These are phyloP conservation scores for Venturia asperata DNA, from an alignment of 2,329 filamentous ascomycete species.

Conservation along the genomic window DNA sequence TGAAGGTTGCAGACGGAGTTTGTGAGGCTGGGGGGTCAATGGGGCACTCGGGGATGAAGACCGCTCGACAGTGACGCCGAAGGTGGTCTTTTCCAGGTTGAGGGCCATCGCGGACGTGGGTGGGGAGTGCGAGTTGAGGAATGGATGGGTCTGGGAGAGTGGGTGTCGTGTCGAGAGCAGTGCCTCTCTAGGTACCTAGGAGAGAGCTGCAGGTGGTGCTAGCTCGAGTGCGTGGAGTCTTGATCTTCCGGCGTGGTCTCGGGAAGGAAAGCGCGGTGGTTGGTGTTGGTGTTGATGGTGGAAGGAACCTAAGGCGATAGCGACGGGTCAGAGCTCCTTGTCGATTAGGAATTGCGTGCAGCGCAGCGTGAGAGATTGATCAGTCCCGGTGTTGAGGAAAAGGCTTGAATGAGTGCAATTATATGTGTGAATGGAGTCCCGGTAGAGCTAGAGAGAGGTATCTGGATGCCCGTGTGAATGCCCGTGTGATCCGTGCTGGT, in stretches of 20 bases:
- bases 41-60: slow-evolving; percentile 23
- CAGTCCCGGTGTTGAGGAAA: not conserved
- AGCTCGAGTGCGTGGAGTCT: not conserved
- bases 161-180: not conserved
- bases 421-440: too few relatives aligned
- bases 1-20: slow-evolving; percentile 30
- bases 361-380: not conserved
- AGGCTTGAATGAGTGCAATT: not conserved
- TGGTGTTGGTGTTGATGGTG: not conserved
- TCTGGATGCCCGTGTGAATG: too few relatives aligned
- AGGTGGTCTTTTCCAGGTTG: slow-evolving; percentile 30
- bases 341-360: not conserved
- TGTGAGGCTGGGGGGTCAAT: slow-evolving; percentile 20
- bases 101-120: slow-evolving; percentile 5
- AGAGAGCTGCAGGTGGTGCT: not conserved
- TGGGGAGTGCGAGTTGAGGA: not conserved
- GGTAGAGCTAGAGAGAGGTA: too few relatives aligned
- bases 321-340: not conserved
- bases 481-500: not conserved
- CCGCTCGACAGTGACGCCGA: slow-evolving; percentile 37
- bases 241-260: not conserved
- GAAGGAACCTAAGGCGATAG: not conserved
- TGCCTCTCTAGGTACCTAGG: not conserved
- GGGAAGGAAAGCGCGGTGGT: slow-evolving; percentile 6
- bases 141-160: not conserved